Evolutionary conservation across 345 rosid genomes (phyloP).

Genomic region (Viola odorata): DNA sequence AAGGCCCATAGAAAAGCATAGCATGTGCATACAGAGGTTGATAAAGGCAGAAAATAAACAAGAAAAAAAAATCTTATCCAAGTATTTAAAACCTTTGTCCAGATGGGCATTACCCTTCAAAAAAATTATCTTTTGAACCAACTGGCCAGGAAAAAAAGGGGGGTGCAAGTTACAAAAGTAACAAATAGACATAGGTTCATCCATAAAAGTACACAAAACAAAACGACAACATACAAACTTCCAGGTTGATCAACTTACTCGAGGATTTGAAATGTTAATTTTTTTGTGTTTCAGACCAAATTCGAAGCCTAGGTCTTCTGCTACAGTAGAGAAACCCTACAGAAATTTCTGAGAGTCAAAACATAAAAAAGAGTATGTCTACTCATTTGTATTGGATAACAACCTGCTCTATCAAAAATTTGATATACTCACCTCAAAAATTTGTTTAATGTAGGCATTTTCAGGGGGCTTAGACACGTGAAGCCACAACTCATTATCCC

Average conservation of each 20-base stretch:
- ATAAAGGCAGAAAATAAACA: too few relatives aligned
- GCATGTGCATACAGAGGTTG: too few relatives aligned
- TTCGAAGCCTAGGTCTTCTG: constrained; percentile 65
- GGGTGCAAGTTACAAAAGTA: too few relatives aligned
- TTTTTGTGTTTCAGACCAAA: constrained; percentile 94
- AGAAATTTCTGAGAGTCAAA: constrained; percentile 19
- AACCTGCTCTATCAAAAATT: constrained; percentile 1
- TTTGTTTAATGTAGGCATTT: constrained; percentile 80
- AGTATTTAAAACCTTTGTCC: background rate
- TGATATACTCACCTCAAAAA: constrained; percentile 62
- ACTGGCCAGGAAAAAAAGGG: too few relatives aligned
- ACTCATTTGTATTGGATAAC: constrained; percentile 8
- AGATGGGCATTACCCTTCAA: background rate
- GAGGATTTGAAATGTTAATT: constrained; percentile 87
- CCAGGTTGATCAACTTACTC: constrained; percentile 54
- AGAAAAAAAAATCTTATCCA: background rate
- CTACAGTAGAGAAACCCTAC: constrained; percentile 81
- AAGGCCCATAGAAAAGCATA: too few relatives aligned
- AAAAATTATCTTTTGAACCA: background rate
- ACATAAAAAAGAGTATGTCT: constrained; percentile 15
- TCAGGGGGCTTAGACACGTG: constrained; percentile 98
- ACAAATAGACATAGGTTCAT: too few relatives aligned
- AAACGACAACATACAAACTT: background rate
- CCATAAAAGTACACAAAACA: too few relatives aligned
- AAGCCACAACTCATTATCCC: constrained; percentile 62